These are phyloP conservation scores for Nepenthes gracilis DNA, from an alignment of 148 eudicot genomes.

Conservation along the genomic window DNA sequence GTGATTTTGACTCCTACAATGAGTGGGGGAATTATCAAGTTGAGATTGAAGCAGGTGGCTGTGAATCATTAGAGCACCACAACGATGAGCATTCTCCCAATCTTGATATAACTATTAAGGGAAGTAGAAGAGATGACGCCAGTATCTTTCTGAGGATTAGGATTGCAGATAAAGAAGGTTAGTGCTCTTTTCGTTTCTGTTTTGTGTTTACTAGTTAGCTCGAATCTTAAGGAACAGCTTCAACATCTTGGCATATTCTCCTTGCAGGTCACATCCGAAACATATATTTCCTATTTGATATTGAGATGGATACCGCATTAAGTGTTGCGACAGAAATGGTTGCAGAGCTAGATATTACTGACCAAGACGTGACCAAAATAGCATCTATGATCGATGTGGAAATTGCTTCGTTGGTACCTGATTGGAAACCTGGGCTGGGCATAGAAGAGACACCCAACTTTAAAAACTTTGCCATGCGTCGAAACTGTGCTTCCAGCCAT, in stretches of 20 bases:
- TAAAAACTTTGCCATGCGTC: constrained; percentile 7
- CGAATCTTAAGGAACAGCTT: neutral
- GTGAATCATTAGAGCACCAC: constrained; percentile 13
- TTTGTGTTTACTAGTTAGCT: neutral
- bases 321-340: constrained; percentile 58
- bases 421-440: constrained; percentile 22
- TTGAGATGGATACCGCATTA: constrained; percentile 44
- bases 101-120: constrained; percentile 30
- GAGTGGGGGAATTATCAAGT: constrained; percentile 10
- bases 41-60: constrained; percentile 16
- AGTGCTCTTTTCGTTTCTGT: neutral
- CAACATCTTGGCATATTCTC: neutral
- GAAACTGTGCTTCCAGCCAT: constrained; percentile 21
- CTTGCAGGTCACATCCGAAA: constrained; percentile 43
- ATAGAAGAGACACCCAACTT: constrained; percentile 14
- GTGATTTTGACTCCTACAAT: constrained; percentile 3
- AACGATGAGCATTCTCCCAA: constrained; percentile 20
- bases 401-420: constrained; percentile 36
- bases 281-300: constrained; percentile 54
- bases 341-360: constrained; percentile 41
- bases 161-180: constrained; percentile 41
- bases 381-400: constrained; percentile 55
- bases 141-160: constrained; percentile 37
- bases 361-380: constrained; percentile 44
- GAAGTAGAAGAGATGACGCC: constrained; percentile 33